Percentiles rank a stretch among this genome's conserved stretches.
Evolutionary conservation across 768 basidiomycete genomes (phyloP).

Genomic region (Tylopilus sp.): DNA sequence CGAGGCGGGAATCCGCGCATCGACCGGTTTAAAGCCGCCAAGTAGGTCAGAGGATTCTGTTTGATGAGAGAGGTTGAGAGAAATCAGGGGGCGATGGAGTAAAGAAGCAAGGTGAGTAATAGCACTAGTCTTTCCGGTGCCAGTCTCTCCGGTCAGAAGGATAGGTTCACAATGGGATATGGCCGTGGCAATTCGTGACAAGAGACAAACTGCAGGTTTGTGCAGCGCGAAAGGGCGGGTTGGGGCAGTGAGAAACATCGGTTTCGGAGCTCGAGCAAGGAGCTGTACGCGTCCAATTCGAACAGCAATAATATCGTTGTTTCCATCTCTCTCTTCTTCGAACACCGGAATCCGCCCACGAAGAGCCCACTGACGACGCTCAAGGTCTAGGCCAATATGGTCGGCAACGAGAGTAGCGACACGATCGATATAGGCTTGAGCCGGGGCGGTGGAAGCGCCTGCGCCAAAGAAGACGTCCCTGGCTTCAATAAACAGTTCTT

Average conservation of each 20-base stretch:
- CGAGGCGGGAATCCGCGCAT: constrained; percentile 75
- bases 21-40: constrained; percentile 95
- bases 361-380: constrained; percentile 70
- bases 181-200: constrained; percentile 77
- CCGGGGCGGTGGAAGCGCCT: constrained; percentile 49
- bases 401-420: constrained; percentile 56
- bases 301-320: constrained; percentile 56
- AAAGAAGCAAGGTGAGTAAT: constrained; percentile 82
- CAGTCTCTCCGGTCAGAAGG: constrained; percentile 94
- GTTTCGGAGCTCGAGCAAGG: constrained; percentile 39
- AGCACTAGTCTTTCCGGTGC: constrained; percentile 96
- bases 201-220: constrained; percentile 71
- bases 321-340: constrained; percentile 62
- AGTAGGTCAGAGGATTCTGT: constrained; percentile 93
- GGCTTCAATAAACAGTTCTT: constrained; percentile 86
- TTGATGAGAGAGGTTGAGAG: constrained; percentile 93
- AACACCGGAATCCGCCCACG: constrained; percentile 63
- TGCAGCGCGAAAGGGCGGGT: constrained; percentile 84
- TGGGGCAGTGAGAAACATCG: constrained; percentile 29
- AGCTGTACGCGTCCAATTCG: constrained; percentile 63
- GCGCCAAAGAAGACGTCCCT: constrained; percentile 90
- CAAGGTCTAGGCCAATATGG: constrained; percentile 62
- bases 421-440: constrained; percentile 45
- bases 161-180: constrained; percentile 77
- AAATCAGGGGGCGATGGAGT: constrained; percentile 73